Percentiles rank a stretch among this genome's conserved stretches.
These are phyloP conservation scores for Termitomyces sp. DNA, from an alignment of 768 basidiomycete species.

Conservation along the genomic window DNA sequence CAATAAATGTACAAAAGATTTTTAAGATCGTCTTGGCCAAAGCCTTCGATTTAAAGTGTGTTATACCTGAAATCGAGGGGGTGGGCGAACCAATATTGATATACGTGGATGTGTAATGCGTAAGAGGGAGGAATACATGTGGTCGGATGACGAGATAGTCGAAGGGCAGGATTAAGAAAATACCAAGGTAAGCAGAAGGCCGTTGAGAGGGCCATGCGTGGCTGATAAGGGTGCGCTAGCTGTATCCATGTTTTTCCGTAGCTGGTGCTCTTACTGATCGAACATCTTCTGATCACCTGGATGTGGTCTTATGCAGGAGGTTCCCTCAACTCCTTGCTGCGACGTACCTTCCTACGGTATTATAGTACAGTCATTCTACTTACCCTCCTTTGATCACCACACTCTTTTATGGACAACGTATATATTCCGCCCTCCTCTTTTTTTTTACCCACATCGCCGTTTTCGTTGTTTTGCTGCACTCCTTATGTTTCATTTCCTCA, in stretches of 20 bases:
- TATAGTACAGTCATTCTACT: slow-evolving; percentile 11
- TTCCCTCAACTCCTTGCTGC: neutral
- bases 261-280: neutral
- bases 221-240: neutral
- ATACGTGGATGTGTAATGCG: slow-evolving; percentile 75
- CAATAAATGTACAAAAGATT: slow-evolving; percentile 99
- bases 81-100: slow-evolving; percentile 94
- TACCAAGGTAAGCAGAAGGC: slow-evolving; percentile 22
- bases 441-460: slow-evolving; percentile 30
- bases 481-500: slow-evolving; percentile 18
- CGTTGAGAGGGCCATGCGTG: neutral
- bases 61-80: slow-evolving; percentile 95
- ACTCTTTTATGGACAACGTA: slow-evolving; percentile 16
- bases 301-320: neutral
- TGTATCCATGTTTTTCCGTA: slow-evolving; percentile 1
- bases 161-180: slow-evolving; percentile 25
- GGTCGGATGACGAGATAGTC: slow-evolving; percentile 6
- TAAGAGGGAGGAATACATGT: slow-evolving; percentile 13
- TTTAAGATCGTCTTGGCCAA: slow-evolving; percentile 98
- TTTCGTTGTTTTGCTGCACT: slow-evolving; percentile 34
- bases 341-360: slow-evolving; percentile 3
- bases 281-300: neutral
- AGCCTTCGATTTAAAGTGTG: slow-evolving; percentile 98
- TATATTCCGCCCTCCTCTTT: slow-evolving; percentile 13
- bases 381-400: slow-evolving; percentile 12